A percentile compares a stretch with the other conserved stretches of the same genome.
Evolutionary conservation across 169 alveolate species (phyloP).

Genomic region (Miamiensis avidus): DNA sequence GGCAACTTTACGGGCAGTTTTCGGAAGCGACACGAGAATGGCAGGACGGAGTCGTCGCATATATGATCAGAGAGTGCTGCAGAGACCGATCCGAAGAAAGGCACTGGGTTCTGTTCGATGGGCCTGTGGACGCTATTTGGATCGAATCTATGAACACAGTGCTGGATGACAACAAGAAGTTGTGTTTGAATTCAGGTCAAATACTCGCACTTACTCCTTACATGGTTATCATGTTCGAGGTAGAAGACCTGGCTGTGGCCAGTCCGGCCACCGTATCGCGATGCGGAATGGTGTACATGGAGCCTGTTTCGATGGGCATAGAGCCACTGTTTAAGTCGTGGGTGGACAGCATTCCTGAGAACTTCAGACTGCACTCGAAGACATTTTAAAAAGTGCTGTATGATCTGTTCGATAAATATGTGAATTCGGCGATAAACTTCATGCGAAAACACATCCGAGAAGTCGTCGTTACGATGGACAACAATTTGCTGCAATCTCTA

Average conservation of each 20-base stretch:
- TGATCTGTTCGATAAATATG: slow-evolving; percentile 59
- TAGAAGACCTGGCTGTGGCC: slow-evolving; percentile 88
- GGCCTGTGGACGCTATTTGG: slow-evolving; percentile 91
- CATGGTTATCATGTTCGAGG: slow-evolving; percentile 90
- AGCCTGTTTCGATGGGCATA: slow-evolving; percentile 88
- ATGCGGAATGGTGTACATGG: slow-evolving; percentile 93
- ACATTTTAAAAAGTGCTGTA: slow-evolving; percentile 52
- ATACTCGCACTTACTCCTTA: slow-evolving; percentile 78
- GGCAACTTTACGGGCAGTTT: slow-evolving; percentile 81
- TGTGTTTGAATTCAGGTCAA: slow-evolving; percentile 83
- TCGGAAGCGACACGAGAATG: slow-evolving; percentile 89
- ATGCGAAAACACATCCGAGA: slow-evolving; percentile 79
- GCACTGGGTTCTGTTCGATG: slow-evolving; percentile 89
- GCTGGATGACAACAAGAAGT: slow-evolving; percentile 86
- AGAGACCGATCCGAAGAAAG: slow-evolving; percentile 78
- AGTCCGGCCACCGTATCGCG: slow-evolving; percentile 90
- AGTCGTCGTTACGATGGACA: slow-evolving; percentile 87
- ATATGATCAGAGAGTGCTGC: slow-evolving; percentile 74
- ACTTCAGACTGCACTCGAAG: slow-evolving; percentile 58
- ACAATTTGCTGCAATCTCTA: slow-evolving; percentile 71
- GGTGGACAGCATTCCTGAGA: slow-evolving; percentile 80
- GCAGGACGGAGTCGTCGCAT: slow-evolving; percentile 88
- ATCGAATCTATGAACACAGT: slow-evolving; percentile 90
- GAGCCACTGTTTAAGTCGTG: slow-evolving; percentile 83
- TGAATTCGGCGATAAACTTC: slow-evolving; percentile 67